These are phyloP conservation scores for Rhizophagus clarus DNA, from an alignment of 192 early-diverging fungal species.

Conservation along the genomic window DNA sequence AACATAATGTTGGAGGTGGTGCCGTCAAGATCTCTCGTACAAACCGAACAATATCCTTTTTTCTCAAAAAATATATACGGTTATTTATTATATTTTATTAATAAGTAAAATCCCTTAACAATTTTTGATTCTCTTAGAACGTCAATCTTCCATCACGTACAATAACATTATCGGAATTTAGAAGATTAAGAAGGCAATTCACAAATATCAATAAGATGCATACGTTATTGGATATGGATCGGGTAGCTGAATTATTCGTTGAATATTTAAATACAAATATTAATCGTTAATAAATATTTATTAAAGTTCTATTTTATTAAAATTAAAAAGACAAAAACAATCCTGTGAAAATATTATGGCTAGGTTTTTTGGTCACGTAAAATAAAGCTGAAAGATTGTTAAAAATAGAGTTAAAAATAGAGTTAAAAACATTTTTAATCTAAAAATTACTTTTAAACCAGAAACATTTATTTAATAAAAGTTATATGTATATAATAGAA, in stretches of 20 bases:
- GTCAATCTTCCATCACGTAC: slow-evolving; percentile 68
- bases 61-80: not conserved
- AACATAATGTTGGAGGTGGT: slow-evolving; percentile 58
- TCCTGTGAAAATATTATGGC: too few species aligned
- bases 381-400: too few species aligned
- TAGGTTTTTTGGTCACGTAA: too few species aligned
- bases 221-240: slow-evolving; percentile 66
- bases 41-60: slow-evolving; percentile 41
- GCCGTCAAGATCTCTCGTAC: slow-evolving; percentile 62
- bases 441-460: too few species aligned
- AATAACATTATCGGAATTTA: slow-evolving; percentile 79
- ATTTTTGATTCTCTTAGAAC: slow-evolving; percentile 33
- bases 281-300: slow-evolving; percentile 24
- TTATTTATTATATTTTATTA: not conserved
- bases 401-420: too few species aligned
- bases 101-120: slow-evolving; percentile 30
- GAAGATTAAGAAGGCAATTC: slow-evolving; percentile 81
- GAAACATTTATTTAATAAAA: too few species aligned
- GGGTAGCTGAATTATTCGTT: slow-evolving; percentile 83
- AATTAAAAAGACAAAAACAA: too few species aligned
- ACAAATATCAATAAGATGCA: slow-evolving; percentile 87
- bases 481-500: too few species aligned
- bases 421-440: too few species aligned
- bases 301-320: too few species aligned
- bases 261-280: slow-evolving; percentile 92